These are phyloP conservation scores for Uronychia setigera DNA, from an alignment of 73 alveolate species.

Conservation along the genomic window DNA sequence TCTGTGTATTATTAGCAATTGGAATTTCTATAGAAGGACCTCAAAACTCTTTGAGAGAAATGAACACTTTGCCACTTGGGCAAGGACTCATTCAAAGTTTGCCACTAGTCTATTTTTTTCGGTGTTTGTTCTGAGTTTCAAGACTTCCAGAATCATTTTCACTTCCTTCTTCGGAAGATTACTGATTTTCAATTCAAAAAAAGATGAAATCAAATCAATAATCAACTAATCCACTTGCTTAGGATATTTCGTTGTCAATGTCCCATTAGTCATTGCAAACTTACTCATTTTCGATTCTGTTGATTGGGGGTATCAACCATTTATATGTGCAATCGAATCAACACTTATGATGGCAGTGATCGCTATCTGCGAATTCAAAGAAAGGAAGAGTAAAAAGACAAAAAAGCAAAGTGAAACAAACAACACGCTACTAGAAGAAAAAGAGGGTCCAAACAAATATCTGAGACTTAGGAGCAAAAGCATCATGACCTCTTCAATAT, in stretches of 20 bases:
- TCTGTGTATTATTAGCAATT: background rate
- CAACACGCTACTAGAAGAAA: no score
- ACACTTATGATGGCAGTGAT: no score
- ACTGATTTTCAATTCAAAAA: background rate
- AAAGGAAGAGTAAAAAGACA: no score
- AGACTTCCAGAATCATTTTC: slow-evolving; percentile 15
- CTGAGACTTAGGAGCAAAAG: no score
- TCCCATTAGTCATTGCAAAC: slow-evolving; percentile 37
- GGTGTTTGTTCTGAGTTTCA: slow-evolving; percentile 14
- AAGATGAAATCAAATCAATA: background rate
- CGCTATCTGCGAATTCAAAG: no score
- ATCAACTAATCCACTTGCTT: slow-evolving; percentile 11
- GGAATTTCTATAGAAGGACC: background rate
- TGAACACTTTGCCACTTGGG: slow-evolving; percentile 21
- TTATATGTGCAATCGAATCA: slow-evolving; percentile 33
- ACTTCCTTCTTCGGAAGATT: slow-evolving; percentile 17
- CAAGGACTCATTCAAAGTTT: slow-evolving; percentile 1
- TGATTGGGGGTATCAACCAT: slow-evolving; percentile 34
- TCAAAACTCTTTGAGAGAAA: background rate
- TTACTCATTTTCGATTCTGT: slow-evolving; percentile 9
- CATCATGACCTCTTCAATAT: no score
- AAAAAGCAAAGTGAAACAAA: no score
- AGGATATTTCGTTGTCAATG: slow-evolving; percentile 9
- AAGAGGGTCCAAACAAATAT: no score
- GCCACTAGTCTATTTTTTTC: slow-evolving; percentile 5